A percentile compares a stretch with the other conserved stretches of the same genome.
These are phyloP conservation scores for Podaxis rugospora DNA, from an alignment of 768 basidiomycete species.

Conservation along the genomic window DNA sequence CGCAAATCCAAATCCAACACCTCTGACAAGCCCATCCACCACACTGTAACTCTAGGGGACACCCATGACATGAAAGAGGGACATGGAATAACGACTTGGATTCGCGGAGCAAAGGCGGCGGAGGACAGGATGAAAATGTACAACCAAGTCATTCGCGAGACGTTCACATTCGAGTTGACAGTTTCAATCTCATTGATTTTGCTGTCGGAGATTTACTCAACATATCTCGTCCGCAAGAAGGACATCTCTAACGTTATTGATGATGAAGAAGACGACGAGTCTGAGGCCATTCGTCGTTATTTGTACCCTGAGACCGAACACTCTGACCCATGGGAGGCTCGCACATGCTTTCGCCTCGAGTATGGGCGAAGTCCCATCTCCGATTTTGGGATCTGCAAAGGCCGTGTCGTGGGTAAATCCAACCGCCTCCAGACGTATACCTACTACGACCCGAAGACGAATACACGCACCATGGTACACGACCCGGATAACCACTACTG, in stretches of 20 bases:
- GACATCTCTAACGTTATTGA: background rate
- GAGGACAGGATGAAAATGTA: conserved; percentile 19
- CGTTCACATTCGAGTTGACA: conserved; percentile 28
- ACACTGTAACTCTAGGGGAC: background rate
- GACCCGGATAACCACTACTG: conserved; percentile 45
- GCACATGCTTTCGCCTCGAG: conserved; percentile 27
- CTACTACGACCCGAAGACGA: conserved; percentile 30
- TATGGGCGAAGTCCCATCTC: conserved; percentile 34
- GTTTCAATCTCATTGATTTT: conserved; percentile 28
- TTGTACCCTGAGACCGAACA: background rate
- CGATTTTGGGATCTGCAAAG: conserved; percentile 40
- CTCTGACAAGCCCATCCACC: conserved; percentile 20
- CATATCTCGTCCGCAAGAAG: conserved; percentile 17
- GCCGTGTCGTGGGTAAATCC: conserved; percentile 26
- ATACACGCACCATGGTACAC: conserved; percentile 31
- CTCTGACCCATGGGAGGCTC: background rate
- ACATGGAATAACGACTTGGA: background rate
- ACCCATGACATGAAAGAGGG: background rate
- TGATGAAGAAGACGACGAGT: background rate
- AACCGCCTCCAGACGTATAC: conserved; percentile 30
- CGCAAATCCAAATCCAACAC: conserved; percentile 7
- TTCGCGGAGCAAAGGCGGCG: conserved; percentile 10
- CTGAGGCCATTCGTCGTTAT: too few relatives aligned
- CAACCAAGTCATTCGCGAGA: conserved; percentile 26
- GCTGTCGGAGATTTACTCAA: conserved; percentile 36